Evolutionary conservation across 768 basidiomycete genomes (phyloP).

Genomic region (Mrakia gelida): DNA sequence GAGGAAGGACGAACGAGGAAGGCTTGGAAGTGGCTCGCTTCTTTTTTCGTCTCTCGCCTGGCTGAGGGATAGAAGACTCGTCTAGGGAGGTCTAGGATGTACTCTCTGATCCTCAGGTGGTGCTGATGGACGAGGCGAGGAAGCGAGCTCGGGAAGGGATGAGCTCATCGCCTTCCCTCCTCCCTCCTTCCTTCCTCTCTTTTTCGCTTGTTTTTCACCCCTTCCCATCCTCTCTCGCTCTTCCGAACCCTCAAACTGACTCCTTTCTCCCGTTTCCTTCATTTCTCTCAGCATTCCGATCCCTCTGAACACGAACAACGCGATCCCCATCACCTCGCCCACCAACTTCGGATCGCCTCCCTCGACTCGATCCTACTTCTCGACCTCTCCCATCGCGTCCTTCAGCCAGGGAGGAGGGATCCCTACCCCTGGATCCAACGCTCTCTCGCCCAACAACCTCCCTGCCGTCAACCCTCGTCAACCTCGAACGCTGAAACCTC

Average conservation of each 20-base stretch:
- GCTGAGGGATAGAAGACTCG: too few relatives aligned
- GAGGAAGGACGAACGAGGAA: background rate
- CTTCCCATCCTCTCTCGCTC: background rate
- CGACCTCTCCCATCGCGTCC: slow-evolving; percentile 30
- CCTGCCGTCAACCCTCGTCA: slow-evolving; percentile 31
- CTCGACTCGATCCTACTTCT: slow-evolving; percentile 35
- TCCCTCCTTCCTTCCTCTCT: background rate
- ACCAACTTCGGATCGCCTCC: slow-evolving; percentile 40
- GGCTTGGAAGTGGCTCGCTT: background rate
- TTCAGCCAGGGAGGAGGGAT: slow-evolving; percentile 35
- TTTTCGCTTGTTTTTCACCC: background rate
- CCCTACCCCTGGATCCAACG: slow-evolving; percentile 15
- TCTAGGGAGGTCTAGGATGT: too few relatives aligned
- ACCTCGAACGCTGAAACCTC: slow-evolving; percentile 32
- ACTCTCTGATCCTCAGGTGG: background rate
- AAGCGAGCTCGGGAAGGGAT: background rate
- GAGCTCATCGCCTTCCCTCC: slow-evolving; percentile 4
- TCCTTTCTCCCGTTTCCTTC: background rate
- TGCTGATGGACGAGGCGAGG: background rate
- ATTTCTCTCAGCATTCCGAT: slow-evolving; percentile 42
- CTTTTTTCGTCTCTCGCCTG: too few relatives aligned
- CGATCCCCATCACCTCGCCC: slow-evolving; percentile 41
- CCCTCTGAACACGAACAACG: slow-evolving; percentile 33
- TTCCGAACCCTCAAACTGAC: background rate
- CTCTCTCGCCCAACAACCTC: slow-evolving; percentile 25